Evolutionary conservation across 805 yeast genomes (phyloP), one percentile per base, ranked within the genome.

Genomic region (Metschnikowia rubicola): DNA sequence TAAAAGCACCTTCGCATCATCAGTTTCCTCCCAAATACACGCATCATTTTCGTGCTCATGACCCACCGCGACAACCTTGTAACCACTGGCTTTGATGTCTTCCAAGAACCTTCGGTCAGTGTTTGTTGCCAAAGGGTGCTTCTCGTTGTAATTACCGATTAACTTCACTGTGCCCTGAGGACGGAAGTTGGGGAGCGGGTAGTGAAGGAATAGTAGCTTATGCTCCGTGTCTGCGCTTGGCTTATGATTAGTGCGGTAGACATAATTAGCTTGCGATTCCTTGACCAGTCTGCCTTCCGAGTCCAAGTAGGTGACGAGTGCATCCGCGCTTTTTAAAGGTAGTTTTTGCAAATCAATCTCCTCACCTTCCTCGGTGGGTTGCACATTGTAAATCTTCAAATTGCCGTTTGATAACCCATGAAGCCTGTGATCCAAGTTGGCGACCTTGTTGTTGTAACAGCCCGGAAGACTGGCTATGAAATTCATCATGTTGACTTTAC

Each of bases 1-100:
- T 30, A 72, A 58, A 70, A 74, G 70, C 37, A 69, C 60, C 29
- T 53, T 52, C 19, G 40, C 44, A 8, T 41, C 47, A 10, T 52
- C 53, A 8, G 32, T 41, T 29, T 58, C 59, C 33, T 60, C 55
- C 45, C 67, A 50, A 19, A 72, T 55, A 44, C 77, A 72, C 2
- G 71, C 74, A 47, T 71, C 76, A 50, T 72, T 72, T 37, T 66
- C 70, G 50, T 72, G 76, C 51, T 72, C 76, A 50, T 72, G 75
- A 8, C 75, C 74, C 5, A 70, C 75, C 8, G 68, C 61, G 0
- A 71, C 64, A 6, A 60, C 74, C 33, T 67, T 57, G 51, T 70
- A 71, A 8, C 70, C 70, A 39, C 67, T 60, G 39, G 60, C 59
- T 35, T 63, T 54, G 28, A 71, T 58, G 48, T 72, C 76, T 30